Evolutionary conservation across 163 green algal genomes (phyloP), one percentile per base, ranked within the genome.

Genomic region (Coccomyxa subellipsoidea): DNA sequence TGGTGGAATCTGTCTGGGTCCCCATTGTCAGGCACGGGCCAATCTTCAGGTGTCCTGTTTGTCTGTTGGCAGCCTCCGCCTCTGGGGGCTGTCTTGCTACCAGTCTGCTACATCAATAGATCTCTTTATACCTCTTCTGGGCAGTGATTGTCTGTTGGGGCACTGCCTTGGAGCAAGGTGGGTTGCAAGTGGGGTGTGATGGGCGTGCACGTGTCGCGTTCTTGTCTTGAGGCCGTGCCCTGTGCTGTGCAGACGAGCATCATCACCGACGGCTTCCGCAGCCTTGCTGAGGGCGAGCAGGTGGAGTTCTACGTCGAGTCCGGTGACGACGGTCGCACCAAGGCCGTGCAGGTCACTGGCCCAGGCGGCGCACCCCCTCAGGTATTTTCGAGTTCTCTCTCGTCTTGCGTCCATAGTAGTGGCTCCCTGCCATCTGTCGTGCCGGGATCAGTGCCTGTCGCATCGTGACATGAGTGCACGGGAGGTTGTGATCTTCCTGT

Each of bases 291-390:
- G 79, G 92, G 91, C 38, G 93, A 96, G 85, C 39, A 80, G 37
- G 93, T 96, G 27, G 93, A 96, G 85, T 96, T 94, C 85, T 88
- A 82, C 37, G 73, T 94, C n/a, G 89, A 96, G 84, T 89, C 80
- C 35, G 83, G 77, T 36, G 88, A 92, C 54, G 93, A 96, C 69
- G 93, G 92, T 76, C 85, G 90, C 31, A 85, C 88, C 54, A 94
- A 94, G 87, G 91, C 92, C 25, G 73, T 94, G 2, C 37, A 93
- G 34, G 92, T 95, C 7, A 94, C 92, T 21, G 91, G 89, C 21
- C 90, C 90, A 6, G 39, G 70, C 38, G 90, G 90, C 21, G 80
- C 76, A 8, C 71, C 84, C 29, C 81, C 87, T 5, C 77, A 91
- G 83, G 90, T 89, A 47, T 34, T 38, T 54, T 31, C 5, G 6